Evolutionary conservation across 192 early-diverging fungal genomes (phyloP).

Genomic region (Linnemannia zychae): DNA sequence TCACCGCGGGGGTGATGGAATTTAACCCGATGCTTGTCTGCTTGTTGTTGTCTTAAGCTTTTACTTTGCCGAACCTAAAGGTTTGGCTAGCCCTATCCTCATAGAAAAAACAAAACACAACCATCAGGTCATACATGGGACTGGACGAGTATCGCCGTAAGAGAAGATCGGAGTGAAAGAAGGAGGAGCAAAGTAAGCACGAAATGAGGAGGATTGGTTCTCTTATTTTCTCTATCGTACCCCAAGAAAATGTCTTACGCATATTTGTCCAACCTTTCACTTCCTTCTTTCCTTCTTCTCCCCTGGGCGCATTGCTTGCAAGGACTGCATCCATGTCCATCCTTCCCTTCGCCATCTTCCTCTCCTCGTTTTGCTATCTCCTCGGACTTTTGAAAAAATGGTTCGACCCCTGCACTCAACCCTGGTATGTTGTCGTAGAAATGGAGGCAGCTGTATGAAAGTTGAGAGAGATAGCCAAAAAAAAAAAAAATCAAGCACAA

Average conservation of each 20-base stretch:
- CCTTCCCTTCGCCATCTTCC: not conserved
- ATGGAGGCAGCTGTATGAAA: too few relatives aligned
- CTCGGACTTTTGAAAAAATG: not conserved
- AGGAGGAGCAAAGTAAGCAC: not conserved
- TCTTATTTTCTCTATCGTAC: not conserved
- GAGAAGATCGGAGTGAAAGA: not conserved
- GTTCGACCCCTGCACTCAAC: not conserved
- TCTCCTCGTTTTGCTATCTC: not conserved
- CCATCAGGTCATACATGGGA: not conserved
- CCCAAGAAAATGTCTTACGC: not conserved
- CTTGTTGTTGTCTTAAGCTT: not conserved
- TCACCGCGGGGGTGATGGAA: not conserved
- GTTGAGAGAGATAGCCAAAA: not conserved
- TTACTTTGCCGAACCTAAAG: not conserved
- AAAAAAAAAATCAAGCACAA: too few relatives aligned
- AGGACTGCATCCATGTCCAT: not conserved
- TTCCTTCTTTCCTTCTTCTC: not conserved
- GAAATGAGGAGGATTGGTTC: not conserved
- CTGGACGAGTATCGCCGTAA: not conserved
- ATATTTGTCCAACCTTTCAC: too few relatives aligned
- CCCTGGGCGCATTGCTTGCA: not conserved
- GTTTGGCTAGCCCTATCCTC: not conserved
- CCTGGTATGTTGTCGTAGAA: too few relatives aligned
- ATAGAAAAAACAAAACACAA: not conserved
- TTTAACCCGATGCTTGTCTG: not conserved